Percentiles rank a stretch among this genome's conserved stretches.
These are phyloP conservation scores for Geotrichum ghanense DNA, from an alignment of 805 yeast genomes.

Conservation along the genomic window DNA sequence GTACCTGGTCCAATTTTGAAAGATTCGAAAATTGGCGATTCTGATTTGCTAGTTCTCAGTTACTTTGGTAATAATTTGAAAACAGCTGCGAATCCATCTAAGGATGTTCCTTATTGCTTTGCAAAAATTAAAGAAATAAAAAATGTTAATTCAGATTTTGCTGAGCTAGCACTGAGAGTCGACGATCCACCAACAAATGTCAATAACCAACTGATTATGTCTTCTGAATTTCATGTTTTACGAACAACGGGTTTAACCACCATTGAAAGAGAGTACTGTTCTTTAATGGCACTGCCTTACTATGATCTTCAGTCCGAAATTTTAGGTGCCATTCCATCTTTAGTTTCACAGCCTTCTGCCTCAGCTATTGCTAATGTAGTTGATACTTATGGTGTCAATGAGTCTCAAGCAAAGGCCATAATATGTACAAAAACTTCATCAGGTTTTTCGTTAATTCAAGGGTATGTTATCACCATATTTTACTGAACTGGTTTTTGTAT, in stretches of 20 bases:
- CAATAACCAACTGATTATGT: background rate
- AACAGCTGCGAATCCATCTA: slow-evolving; percentile 11
- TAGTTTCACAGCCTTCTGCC: slow-evolving; percentile 24
- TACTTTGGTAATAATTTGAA: slow-evolving; percentile 31
- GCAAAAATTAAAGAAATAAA: slow-evolving; percentile 74
- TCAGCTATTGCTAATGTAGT: slow-evolving; percentile 35
- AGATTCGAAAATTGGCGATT: slow-evolving; percentile 51
- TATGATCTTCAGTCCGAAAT: slow-evolving; percentile 68
- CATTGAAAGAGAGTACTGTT: slow-evolving; percentile 82
- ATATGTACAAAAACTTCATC: slow-evolving; percentile 50
- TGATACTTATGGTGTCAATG: slow-evolving; percentile 50
- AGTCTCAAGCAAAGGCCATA: slow-evolving; percentile 87
- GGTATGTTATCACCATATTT: slow-evolving; percentile 25
- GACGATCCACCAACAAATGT: slow-evolving; percentile 24
- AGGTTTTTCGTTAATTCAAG: slow-evolving; percentile 90
- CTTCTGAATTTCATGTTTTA: background rate
- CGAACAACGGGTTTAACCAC: slow-evolving; percentile 52
- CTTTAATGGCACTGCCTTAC: slow-evolving; percentile 69
- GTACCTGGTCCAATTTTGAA: slow-evolving; percentile 40
- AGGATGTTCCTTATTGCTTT: slow-evolving; percentile 40
- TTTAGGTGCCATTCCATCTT: slow-evolving; percentile 50
- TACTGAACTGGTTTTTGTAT: slow-evolving; percentile 1
- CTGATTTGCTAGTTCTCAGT: slow-evolving; percentile 64
- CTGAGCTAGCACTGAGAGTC: slow-evolving; percentile 68
- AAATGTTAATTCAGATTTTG: slow-evolving; percentile 47